Evolutionary conservation across 176 grass and related monocot species (phyloP).

Genomic region (Leersia perrieri): DNA sequence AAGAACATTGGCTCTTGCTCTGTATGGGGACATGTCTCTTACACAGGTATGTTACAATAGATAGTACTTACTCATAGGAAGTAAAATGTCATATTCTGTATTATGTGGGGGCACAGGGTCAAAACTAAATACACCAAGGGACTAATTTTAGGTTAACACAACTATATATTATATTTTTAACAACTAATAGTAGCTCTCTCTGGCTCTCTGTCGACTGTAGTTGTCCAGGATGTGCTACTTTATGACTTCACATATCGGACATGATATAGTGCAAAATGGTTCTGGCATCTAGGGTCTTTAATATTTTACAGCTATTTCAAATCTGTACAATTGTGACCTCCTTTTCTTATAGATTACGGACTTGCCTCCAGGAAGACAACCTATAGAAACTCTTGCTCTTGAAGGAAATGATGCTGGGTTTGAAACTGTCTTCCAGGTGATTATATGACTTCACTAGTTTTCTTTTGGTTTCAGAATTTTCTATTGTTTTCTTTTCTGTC

Average conservation of each 20-base stretch:
- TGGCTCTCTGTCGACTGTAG: too few species aligned
- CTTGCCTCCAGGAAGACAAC: conserved; percentile 83
- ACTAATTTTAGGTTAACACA: conserved; percentile 7
- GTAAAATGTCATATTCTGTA: background rate
- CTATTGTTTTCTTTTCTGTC: conserved; percentile 2
- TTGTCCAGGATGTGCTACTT: background rate
- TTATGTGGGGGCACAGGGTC: background rate
- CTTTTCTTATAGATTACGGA: conserved; percentile 68
- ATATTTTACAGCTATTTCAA: conserved; percentile 11
- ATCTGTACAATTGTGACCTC: conserved; percentile 13
- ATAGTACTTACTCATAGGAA: conserved; percentile 23
- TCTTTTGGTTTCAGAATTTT: conserved; percentile 11
- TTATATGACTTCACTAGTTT: conserved; percentile 5
- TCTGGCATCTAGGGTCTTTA: conserved; percentile 9
- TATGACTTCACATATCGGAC: conserved; percentile 13
- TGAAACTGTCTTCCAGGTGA: conserved; percentile 80
- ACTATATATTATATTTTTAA: conserved; percentile 24
- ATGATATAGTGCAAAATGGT: conserved; percentile 14
- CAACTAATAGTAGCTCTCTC: background rate
- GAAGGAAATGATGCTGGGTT: conserved; percentile 90
- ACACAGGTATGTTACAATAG: conserved; percentile 63
- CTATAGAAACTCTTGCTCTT: conserved; percentile 72
- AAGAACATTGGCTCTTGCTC: conserved; percentile 90
- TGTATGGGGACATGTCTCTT: conserved; percentile 95
- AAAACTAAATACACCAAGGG: background rate